These are phyloP conservation scores for Cladosporium sphaerospermum DNA, from an alignment of 2,329 filamentous ascomycete species.

Conservation along the genomic window DNA sequence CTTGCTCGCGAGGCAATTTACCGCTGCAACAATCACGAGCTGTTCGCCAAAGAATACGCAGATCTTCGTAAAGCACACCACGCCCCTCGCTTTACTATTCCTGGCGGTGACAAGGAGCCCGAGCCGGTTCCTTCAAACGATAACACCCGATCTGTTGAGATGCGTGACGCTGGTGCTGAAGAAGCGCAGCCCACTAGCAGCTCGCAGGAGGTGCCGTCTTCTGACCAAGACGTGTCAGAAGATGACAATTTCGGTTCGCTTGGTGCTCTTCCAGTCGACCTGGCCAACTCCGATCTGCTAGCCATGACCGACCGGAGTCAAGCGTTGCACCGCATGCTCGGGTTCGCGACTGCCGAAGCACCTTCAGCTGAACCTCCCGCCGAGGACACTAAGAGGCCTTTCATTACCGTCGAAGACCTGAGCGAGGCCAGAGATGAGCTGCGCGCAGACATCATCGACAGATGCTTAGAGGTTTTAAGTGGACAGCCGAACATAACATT, in stretches of 20 bases:
- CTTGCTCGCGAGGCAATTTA: constrained; percentile 75
- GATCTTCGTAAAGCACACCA: constrained; percentile 33
- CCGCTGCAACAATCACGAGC: constrained; percentile 63
- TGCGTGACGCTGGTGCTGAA: constrained; percentile 31
- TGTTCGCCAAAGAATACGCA: constrained; percentile 68
- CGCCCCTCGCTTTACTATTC: constrained; percentile 26
- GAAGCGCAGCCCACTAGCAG: not conserved
- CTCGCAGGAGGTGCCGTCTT: constrained; percentile 6
- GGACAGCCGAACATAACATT: constrained; percentile 84
- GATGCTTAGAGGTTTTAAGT: constrained; percentile 83
- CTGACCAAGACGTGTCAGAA: constrained; percentile 10
- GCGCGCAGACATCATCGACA: constrained; percentile 73
- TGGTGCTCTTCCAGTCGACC: constrained; percentile 18
- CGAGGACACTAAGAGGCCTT: constrained; percentile 30
- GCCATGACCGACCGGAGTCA: constrained; percentile 14
- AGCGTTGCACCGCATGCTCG: not conserved
- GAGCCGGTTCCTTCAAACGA: not conserved
- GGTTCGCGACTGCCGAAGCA: not conserved
- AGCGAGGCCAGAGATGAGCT: constrained; percentile 69
- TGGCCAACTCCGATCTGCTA: constrained; percentile 20
- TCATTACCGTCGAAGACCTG: constrained; percentile 67
- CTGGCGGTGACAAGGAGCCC: constrained; percentile 14
- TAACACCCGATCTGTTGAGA: constrained; percentile 31
- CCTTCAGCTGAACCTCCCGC: constrained; percentile 9
- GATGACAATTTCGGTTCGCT: constrained; percentile 20